Evolutionary conservation across 495 filamentous ascomycete genomes (phyloP).

Genomic region (Barbatosphaeria neglecta): DNA sequence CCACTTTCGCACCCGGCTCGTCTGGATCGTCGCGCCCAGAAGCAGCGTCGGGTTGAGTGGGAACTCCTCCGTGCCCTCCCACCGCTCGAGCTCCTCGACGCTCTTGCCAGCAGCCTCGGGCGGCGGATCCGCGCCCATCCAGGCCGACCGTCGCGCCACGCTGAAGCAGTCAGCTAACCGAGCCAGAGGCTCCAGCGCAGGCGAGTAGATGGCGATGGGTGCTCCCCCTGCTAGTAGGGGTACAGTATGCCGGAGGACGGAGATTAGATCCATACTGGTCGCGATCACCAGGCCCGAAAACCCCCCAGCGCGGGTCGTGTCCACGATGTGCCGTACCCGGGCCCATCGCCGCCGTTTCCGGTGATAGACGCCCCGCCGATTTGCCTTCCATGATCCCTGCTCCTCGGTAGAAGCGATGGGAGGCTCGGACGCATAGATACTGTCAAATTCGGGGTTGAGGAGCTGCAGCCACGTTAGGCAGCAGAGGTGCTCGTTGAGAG

Average conservation of each 20-base stretch:
- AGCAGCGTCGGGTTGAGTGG: constrained; percentile 72
- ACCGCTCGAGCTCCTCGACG: constrained; percentile 28
- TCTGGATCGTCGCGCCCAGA: constrained; percentile 70
- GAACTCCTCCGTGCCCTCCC: constrained; percentile 56
- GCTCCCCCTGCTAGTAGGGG: constrained; percentile 76
- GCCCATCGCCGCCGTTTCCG: constrained; percentile 79
- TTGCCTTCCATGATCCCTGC: constrained; percentile 56
- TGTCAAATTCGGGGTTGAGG: constrained; percentile 59
- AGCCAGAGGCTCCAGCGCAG: constrained; percentile 63
- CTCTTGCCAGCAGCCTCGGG: constrained; percentile 24
- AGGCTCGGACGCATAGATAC: constrained; percentile 52
- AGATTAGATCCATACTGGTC: constrained; percentile 65
- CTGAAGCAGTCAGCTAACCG: constrained; percentile 71
- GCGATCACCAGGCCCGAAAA: constrained; percentile 80
- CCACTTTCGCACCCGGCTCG: constrained; percentile 60
- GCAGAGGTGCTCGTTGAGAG: constrained; percentile 69
- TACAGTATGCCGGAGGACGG: constrained; percentile 57
- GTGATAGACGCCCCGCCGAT: constrained; percentile 67
- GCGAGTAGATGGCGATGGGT: constrained; percentile 72
- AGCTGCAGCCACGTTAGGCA: constrained; percentile 85
- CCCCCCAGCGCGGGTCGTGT: constrained; percentile 58
- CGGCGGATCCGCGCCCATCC: constrained; percentile 27
- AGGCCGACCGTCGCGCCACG: constrained; percentile 62
- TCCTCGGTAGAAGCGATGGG: constrained; percentile 37
- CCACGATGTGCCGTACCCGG: constrained; percentile 51